Conservation (phyloP, 1,139 yeast species). For the Scheffersomyces segobiensis region DNA sequence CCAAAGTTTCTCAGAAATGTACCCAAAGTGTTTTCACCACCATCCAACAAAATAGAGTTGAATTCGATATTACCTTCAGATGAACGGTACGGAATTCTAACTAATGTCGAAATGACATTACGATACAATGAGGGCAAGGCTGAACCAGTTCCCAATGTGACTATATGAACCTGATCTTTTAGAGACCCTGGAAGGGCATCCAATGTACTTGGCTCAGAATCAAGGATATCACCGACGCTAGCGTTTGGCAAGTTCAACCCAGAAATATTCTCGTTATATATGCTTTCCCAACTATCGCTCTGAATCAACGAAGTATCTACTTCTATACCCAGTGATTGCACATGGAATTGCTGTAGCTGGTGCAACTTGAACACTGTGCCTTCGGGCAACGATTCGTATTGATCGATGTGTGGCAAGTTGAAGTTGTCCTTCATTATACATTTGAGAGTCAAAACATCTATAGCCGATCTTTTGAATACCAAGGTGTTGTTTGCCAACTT, state of each 20-base stretch:
- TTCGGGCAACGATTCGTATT: conserved; percentile 16
- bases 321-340: conserved; percentile 25
- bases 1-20: conserved; percentile 66
- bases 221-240: conserved; percentile 19
- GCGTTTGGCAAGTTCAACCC: conserved; percentile 23
- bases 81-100: conserved; percentile 59
- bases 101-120: conserved; percentile 78
- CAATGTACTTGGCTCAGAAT: conserved; percentile 22
- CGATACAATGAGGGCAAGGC: conserved; percentile 85
- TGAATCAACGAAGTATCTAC: conserved; percentile 20
- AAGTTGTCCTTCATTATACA: conserved; percentile 53
- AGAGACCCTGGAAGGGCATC: conserved; percentile 16
- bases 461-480: conserved; percentile 56
- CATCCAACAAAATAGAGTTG: conserved; percentile 68
- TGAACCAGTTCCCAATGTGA: conserved; percentile 92
- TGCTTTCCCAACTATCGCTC: conserved; percentile 36
- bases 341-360: conserved; percentile 30
- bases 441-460: conserved; percentile 57
- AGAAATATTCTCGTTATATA: conserved; percentile 44
- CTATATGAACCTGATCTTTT: conserved; percentile 62
- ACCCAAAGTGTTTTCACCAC: conserved; percentile 92
- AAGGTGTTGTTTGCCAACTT: conserved; percentile 61
- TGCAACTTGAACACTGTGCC: conserved; percentile 24
- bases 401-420: conserved; percentile 45
- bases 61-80: conserved; percentile 28